Percentiles rank a stretch among this genome's conserved stretches.
phyloP scores from a whole-genome alignment of 1,284 basidiomycete genomes.

The Ganoderma resinaceum region DNA sequence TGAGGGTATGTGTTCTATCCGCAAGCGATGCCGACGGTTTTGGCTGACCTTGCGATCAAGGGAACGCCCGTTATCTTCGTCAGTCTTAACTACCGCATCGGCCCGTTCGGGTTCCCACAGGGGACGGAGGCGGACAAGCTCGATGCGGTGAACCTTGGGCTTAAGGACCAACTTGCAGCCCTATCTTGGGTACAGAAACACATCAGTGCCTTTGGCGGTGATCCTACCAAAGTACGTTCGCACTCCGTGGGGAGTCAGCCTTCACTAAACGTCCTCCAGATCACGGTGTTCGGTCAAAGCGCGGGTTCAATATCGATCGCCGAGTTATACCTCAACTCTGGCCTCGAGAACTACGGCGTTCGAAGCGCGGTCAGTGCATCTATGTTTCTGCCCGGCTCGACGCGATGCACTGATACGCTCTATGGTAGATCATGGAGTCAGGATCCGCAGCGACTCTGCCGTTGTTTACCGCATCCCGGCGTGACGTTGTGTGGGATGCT shows the following conservation, averaged over 20 bases:
- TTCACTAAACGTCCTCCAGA: constrained; percentile 35
- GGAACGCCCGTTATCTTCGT: constrained; percentile 64
- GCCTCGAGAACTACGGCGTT: constrained; percentile 44
- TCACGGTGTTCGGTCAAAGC: constrained; percentile 62
- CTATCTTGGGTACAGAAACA: constrained; percentile 57
- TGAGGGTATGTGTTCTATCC: constrained; percentile 44
- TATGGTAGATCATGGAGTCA: constrained; percentile 25
- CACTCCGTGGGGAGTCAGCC: too few relatives aligned
- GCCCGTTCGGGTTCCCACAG: constrained; percentile 57
- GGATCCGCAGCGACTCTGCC: constrained; percentile 25
- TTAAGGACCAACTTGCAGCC: constrained; percentile 53
- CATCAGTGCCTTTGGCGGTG: constrained; percentile 55
- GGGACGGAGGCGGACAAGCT: constrained; percentile 49
- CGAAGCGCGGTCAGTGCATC: constrained; percentile 49
- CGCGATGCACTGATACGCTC: neutral
- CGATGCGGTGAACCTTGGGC: constrained; percentile 51
- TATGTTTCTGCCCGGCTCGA: too few relatives aligned
- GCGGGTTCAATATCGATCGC: constrained; percentile 57
- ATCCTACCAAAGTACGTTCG: constrained; percentile 48
- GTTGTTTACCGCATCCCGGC: constrained; percentile 15
- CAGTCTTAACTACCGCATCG: constrained; percentile 61
- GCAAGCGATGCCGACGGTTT: neutral
- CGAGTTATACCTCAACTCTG: constrained; percentile 50
- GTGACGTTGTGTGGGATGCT: constrained; percentile 22
- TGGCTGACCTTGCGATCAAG: constrained; percentile 32